phyloP scores from a whole-genome alignment of 2,329 filamentous ascomycete species.

The Monilinia laxa region DNA sequence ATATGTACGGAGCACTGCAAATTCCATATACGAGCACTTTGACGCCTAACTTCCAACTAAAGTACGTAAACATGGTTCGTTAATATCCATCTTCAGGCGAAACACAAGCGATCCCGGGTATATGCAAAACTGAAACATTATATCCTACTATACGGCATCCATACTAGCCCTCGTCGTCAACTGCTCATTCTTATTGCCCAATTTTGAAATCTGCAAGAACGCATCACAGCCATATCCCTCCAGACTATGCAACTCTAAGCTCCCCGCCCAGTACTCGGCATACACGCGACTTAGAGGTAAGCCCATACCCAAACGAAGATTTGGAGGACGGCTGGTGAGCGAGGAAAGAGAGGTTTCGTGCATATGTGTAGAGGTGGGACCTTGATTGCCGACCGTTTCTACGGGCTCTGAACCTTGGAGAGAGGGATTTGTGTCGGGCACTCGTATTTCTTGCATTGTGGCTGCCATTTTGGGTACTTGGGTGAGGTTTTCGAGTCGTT shows the following conservation, averaged over 20 bases:
- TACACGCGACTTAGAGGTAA: constrained; percentile 92
- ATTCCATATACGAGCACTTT: background rate
- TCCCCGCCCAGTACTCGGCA: constrained; percentile 97
- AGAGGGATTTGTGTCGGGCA: constrained; percentile 42
- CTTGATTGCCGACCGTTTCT: constrained; percentile 31
- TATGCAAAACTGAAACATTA: constrained; percentile 1
- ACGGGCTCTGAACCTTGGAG: constrained; percentile 28
- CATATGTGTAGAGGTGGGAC: constrained; percentile 18
- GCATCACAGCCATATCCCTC: constrained; percentile 96
- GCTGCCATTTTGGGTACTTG: constrained; percentile 89
- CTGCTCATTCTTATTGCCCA: constrained; percentile 98
- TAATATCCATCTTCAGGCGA: background rate
- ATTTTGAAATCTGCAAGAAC: constrained; percentile 91
- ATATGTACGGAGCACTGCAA: background rate
- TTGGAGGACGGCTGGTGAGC: constrained; percentile 78
- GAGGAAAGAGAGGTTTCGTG: constrained; percentile 64
- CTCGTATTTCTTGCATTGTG: constrained; percentile 81
- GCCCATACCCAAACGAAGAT: constrained; percentile 87
- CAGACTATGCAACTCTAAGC: constrained; percentile 82
- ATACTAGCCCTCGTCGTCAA: constrained; percentile 75
- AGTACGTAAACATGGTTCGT: background rate
- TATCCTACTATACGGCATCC: constrained; percentile 58
- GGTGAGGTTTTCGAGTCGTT: constrained; percentile 78
- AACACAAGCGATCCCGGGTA: background rate
- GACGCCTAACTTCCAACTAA: background rate